Percentiles rank a stretch among this genome's conserved stretches.
phyloP scores from a whole-genome alignment of 2,329 filamentous ascomycete species.

The Scortechinia acanthostroma region DNA sequence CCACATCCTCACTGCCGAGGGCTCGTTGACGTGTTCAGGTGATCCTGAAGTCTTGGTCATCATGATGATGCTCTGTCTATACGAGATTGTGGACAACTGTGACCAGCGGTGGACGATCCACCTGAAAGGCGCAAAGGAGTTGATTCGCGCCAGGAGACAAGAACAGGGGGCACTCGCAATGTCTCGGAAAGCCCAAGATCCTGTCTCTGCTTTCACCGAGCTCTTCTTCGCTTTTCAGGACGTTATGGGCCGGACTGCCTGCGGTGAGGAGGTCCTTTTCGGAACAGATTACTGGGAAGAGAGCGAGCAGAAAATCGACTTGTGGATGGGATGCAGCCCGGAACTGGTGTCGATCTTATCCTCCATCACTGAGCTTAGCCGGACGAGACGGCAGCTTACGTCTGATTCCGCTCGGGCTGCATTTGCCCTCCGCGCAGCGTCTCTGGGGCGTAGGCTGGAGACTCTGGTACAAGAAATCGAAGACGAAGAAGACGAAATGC shows the following conservation, averaged over 20 bases:
- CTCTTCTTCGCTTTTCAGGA: conserved; percentile 41
- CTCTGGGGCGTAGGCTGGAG: conserved; percentile 20
- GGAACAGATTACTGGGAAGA: conserved; percentile 35
- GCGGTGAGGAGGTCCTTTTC: conserved; percentile 34
- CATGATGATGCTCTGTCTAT: conserved; percentile 35
- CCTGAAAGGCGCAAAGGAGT: conserved; percentile 33
- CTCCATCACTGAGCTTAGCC: conserved; percentile 35
- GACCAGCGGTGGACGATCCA: conserved; percentile 34
- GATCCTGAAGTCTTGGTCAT: conserved; percentile 24
- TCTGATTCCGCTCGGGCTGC: conserved; percentile 11
- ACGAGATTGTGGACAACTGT: conserved; percentile 26
- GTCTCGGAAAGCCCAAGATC: conserved; percentile 4
- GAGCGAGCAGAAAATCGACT: conserved; percentile 23
- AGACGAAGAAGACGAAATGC: conserved; percentile 16
- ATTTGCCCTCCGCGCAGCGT: conserved; percentile 21
- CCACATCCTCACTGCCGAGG: conserved; percentile 16
- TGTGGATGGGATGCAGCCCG: conserved; percentile 39
- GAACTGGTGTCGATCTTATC: conserved; percentile 34
- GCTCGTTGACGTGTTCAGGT: conserved; percentile 6
- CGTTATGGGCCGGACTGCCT: conserved; percentile 39
- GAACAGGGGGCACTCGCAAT: neutral
- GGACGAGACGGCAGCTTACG: conserved; percentile 15
- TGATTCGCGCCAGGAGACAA: conserved; percentile 27
- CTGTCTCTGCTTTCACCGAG: conserved; percentile 26
- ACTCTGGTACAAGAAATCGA: conserved; percentile 19